Evolutionary conservation across 1,284 basidiomycete genomes (phyloP).

Genomic region (Vanrija sp.): DNA sequence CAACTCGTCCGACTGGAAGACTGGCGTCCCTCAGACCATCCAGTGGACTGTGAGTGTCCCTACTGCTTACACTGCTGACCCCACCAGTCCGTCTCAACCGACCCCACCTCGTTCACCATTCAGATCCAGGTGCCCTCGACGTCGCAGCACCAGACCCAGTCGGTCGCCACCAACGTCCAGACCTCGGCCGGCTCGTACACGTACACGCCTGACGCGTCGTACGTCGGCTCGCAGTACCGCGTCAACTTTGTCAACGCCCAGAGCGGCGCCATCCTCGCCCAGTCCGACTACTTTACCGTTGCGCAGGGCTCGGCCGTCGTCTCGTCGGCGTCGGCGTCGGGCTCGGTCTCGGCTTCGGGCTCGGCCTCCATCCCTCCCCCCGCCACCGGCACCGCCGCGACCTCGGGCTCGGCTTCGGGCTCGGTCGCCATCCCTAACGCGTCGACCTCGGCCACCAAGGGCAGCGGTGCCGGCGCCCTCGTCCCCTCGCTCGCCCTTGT

Average conservation of each 20-base stretch:
- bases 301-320: conserved; percentile 16
- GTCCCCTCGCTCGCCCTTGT: conserved; percentile 16
- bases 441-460: background rate
- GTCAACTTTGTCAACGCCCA: conserved; percentile 26
- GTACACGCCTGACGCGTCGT: conserved; percentile 29
- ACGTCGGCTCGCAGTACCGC: conserved; percentile 25
- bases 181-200: conserved; percentile 32
- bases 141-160: conserved; percentile 40
- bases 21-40: conserved; percentile 27
- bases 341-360: background rate
- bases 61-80: background rate
- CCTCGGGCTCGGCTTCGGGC: conserved; percentile 6
- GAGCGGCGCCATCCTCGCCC: conserved; percentile 36
- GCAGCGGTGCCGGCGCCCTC: conserved; percentile 4
- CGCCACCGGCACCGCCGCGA: conserved; percentile 7
- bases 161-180: conserved; percentile 26
- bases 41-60: conserved; percentile 32
- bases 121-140: conserved; percentile 26
- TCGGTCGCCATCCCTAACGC: background rate
- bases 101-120: conserved; percentile 36
- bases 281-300: conserved; percentile 37
- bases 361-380: background rate
- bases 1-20: conserved; percentile 29
- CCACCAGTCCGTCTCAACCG: conserved; percentile 34
- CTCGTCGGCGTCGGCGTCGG: background rate